Base-by-base conservation (phyloP, 257 asterid species). In the Lantana camara region DNA sequence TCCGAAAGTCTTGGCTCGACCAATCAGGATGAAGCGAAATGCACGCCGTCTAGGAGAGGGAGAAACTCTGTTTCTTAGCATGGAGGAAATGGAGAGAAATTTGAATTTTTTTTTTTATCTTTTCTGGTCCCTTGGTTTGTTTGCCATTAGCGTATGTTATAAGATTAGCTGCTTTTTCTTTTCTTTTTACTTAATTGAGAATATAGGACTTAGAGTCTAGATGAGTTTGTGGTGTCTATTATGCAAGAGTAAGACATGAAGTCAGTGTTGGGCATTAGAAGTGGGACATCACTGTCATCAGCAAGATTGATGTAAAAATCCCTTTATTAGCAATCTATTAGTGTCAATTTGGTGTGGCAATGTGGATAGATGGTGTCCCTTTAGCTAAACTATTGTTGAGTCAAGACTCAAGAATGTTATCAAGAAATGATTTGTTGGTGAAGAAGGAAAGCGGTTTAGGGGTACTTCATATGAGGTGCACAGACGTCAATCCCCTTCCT, bases 31-130 rank as follows among this genome's bases (percentile, higher is more conserved):
- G 98, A 89, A 41, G 82, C 71, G 2, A 92, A 87, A 48, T 79
- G 77, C 2, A 89, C 96, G 8, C 94, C 95, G 12, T 63, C 86
- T 0, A 78, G 96, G 77, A 82, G 73, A 72, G 96, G 82, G 62
- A 85, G 96, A 82, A 87, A 75, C 57, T 90, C 98, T 41, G 97
- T 93, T 68, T 89, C 97, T 69, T 89, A 89, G 82, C 9, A 44
- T 51, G 52, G 21, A 62, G 44, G 61, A 20, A 17, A 10, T 9
- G 62, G 56, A 23, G 40, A 14, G 21, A 47, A 11, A 10, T 48
- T 67, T 55, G 57, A 16, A 53, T 58, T 67, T 53, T 52, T 27
- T 66, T 46, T 9, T 21, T 13, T 21, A 22, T 61, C 32, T 52
- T 37, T 37, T 44, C n/a, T n/a, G n/a, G n/a, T n/a, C 20, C 52